Conservation (phyloP, 1,284 basidiomycete genomes). For the Hemileia vastatrix region DNA sequence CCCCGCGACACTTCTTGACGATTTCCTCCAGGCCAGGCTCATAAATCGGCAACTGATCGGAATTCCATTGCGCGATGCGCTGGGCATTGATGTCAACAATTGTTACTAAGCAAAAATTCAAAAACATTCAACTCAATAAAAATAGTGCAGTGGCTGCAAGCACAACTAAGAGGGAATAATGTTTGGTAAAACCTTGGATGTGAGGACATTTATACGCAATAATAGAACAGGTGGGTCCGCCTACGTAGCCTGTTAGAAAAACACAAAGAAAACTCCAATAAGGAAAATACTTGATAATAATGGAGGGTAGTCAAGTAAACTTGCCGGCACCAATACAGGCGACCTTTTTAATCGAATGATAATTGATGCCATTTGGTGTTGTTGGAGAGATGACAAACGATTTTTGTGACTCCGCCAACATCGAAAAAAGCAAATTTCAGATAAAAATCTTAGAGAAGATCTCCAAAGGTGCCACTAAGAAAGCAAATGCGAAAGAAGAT, state of each 20-base stretch:
- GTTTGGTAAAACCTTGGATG: constrained; percentile 47
- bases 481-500: no score
- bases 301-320: constrained; percentile 40
- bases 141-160: neutral
- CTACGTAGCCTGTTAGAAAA: constrained; percentile 14
- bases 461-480: no score
- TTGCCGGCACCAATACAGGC: constrained; percentile 78
- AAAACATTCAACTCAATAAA: neutral
- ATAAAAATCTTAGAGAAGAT: no score
- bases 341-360: constrained; percentile 42
- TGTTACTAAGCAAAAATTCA: constrained; percentile 56
- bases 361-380: no score
- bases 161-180: neutral
- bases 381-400: no score
- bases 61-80: constrained; percentile 94
- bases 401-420: no score
- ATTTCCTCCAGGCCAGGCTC: constrained; percentile 95
- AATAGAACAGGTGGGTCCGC: constrained; percentile 54
- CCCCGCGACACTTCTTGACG: constrained; percentile 73
- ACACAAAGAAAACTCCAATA: neutral
- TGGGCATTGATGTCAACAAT: constrained; percentile 95
- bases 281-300: neutral
- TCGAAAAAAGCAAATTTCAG: no score
- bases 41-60: constrained; percentile 63
- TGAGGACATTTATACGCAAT: constrained; percentile 81